These are phyloP conservation scores for Phytophthora tubulina DNA, from an alignment of 352 stramenopile species.

Conservation along the genomic window DNA sequence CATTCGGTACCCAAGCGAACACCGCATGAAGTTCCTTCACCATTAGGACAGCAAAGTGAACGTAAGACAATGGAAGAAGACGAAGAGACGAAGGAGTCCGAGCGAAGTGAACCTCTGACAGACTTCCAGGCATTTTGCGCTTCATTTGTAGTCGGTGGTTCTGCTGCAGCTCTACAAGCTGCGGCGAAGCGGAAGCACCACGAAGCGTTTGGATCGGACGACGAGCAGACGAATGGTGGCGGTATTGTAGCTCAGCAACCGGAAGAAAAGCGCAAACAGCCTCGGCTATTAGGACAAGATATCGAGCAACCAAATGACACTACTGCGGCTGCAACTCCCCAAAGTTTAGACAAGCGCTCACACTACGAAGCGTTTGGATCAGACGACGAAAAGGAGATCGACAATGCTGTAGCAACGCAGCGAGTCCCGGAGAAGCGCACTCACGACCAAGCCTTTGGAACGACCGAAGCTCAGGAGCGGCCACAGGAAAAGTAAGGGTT, in stretches of 20 bases:
- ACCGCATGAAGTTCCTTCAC: not conserved
- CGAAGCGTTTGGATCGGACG: constrained; percentile 39
- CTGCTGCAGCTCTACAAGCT: constrained; percentile 30
- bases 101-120: constrained; percentile 11
- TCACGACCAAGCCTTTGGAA: constrained; percentile 33
- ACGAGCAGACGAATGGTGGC: constrained; percentile 6
- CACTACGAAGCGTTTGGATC: constrained; percentile 44
- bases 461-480: constrained; percentile 18
- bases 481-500: constrained; percentile 37
- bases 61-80: constrained; percentile 9
- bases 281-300: constrained; percentile 9
- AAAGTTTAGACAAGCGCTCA: constrained; percentile 44
- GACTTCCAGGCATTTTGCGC: constrained; percentile 47
- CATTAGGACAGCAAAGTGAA: constrained; percentile 12
- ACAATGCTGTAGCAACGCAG: constrained; percentile 19
- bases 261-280: constrained; percentile 23
- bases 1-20: not conserved
- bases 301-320: not conserved
- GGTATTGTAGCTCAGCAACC: not conserved
- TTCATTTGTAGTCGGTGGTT: constrained; percentile 42
- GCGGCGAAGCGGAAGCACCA: constrained; percentile 37
- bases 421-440: constrained; percentile 34
- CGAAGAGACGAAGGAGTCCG: constrained; percentile 27
- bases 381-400: constrained; percentile 12
- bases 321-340: constrained; percentile 1